Evolutionary conservation across 2,329 filamentous ascomycete species (phyloP).

Genomic region (Bipolaris cookei): DNA sequence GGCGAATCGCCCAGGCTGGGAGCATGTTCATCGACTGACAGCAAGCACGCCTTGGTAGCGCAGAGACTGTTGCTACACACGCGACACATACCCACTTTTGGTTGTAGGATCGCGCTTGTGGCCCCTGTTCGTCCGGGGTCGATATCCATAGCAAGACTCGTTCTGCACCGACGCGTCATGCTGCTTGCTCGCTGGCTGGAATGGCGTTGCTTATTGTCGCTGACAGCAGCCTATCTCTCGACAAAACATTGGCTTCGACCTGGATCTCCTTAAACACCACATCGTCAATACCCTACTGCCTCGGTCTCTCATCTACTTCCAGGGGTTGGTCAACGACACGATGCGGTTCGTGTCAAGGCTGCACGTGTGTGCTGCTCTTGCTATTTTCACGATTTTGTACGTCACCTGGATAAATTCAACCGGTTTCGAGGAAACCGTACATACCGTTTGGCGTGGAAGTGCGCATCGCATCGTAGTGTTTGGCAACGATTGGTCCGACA

Average conservation of each 20-base stretch:
- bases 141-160: constrained; percentile 5
- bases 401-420: constrained; percentile 40
- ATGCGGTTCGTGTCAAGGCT: constrained; percentile 46
- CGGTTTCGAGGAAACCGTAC: constrained; percentile 34
- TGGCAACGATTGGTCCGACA: constrained; percentile 51
- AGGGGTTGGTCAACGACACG: not conserved
- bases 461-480: constrained; percentile 47
- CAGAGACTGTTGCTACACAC: constrained; percentile 14
- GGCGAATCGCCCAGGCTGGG: not conserved
- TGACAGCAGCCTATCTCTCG: constrained; percentile 9
- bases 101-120: constrained; percentile 12
- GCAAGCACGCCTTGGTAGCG: not conserved
- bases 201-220: constrained; percentile 20
- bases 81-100: constrained; percentile 24
- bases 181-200: constrained; percentile 26
- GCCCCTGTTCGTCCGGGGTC: constrained; percentile 9
- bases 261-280: constrained; percentile 9
- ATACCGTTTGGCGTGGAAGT: constrained; percentile 37
- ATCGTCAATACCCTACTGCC: not conserved
- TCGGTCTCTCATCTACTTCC: not conserved
- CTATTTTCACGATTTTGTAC: constrained; percentile 40
- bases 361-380: constrained; percentile 33
- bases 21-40: not conserved
- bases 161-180: constrained; percentile 29
- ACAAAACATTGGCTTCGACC: constrained; percentile 25